Evolutionary conservation across 2,329 filamentous ascomycete species (phyloP).

Genomic region (Fusarium hostae): DNA sequence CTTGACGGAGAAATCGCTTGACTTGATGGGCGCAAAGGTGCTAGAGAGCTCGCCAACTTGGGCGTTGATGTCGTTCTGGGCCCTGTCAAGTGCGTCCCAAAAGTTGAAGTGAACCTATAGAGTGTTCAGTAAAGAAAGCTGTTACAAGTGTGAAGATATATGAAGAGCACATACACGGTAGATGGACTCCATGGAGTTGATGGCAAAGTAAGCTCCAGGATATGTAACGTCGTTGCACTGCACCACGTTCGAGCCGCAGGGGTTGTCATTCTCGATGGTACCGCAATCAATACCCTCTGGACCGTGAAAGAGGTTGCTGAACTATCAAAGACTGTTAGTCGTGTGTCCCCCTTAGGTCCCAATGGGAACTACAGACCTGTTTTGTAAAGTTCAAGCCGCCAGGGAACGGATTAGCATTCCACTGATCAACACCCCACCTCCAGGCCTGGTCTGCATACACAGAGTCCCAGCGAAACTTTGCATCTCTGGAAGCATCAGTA

Average conservation of each 20-base stretch:
- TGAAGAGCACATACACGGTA: not conserved
- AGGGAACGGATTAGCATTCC: not conserved
- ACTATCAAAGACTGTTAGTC: not conserved
- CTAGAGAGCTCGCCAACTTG: not conserved
- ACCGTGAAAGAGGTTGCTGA: not conserved
- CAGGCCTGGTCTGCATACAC: not conserved
- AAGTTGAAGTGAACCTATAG: not conserved
- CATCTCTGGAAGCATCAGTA: not conserved
- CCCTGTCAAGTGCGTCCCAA: not conserved
- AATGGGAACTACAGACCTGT: not conserved
- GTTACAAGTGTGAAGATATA: too few relatives aligned
- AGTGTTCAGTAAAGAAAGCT: too few relatives aligned
- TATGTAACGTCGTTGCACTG: not conserved
- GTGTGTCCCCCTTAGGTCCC: rapidly evolving
- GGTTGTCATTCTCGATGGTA: not conserved
- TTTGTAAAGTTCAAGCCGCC: not conserved
- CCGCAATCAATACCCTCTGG: not conserved
- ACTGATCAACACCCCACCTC: not conserved
- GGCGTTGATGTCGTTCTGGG: not conserved
- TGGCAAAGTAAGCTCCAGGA: not conserved
- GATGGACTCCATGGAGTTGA: not conserved
- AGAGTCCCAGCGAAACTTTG: not conserved
- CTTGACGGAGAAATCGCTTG: not conserved
- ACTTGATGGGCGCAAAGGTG: not conserved
- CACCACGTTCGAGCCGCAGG: not conserved